Conservation (phyloP, 164 flowering plant genomes). For the Nymphaea colorata region DNA sequence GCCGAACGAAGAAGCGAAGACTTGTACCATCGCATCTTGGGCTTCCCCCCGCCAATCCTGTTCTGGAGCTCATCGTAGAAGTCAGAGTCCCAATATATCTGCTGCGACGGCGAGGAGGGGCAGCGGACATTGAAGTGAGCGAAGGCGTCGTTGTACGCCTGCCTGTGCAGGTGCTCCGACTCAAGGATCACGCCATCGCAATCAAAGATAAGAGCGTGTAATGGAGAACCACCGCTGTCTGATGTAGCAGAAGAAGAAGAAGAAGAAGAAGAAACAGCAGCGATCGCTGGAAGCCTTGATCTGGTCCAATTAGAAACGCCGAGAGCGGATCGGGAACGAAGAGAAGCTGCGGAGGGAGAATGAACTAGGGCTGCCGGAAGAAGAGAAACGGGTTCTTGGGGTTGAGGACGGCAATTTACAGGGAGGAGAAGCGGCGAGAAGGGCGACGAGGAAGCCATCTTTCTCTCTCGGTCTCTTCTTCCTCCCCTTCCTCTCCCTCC, state of each 20-base stretch:
- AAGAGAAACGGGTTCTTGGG: not conserved
- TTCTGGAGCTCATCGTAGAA: constrained; percentile 95
- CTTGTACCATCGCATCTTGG: constrained; percentile 86
- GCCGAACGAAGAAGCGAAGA: not conserved
- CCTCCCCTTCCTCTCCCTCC: no score
- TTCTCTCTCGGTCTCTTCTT: not conserved
- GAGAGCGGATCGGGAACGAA: not conserved
- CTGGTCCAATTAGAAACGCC: not conserved
- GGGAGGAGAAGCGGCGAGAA: not conserved
- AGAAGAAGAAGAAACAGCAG: not conserved
- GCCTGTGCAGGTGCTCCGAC: constrained; percentile 88
- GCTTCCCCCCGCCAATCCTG: constrained; percentile 87
- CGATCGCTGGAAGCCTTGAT: not conserved
- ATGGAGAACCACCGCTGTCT: constrained; percentile 15
- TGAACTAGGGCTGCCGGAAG: not conserved
- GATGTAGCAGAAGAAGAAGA: not conserved
- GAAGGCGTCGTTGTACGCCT: constrained; percentile 90
- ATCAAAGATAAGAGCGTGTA: constrained; percentile 81
- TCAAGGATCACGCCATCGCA: constrained; percentile 95
- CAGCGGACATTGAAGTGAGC: constrained; percentile 71
- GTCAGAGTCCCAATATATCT: constrained; percentile 59
- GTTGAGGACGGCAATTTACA: not conserved
- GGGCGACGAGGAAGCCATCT: not conserved
- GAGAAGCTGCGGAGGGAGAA: not conserved
- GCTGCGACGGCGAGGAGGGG: constrained; percentile 25